phyloP scores from a whole-genome alignment of 192 early-diverging fungal genomes.

The Thamnidium elegans region DNA sequence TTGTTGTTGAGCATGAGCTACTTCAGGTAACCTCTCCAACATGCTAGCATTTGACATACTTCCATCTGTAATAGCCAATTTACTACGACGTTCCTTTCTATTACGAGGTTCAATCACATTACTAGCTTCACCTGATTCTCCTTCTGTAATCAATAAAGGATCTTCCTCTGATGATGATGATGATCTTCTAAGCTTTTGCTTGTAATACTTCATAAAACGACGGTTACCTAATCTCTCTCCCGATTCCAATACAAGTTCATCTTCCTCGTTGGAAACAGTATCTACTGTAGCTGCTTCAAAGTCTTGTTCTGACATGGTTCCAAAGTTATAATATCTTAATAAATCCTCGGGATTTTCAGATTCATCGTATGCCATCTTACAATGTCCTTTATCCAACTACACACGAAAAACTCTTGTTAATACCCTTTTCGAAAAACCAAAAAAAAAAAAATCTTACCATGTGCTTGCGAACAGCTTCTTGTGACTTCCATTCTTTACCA shows the following conservation, averaged over 20 bases:
- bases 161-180: not conserved
- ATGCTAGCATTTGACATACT: not conserved
- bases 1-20: conserved; percentile 10
- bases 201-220: conserved; percentile 17
- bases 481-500: conserved; percentile 72
- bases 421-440: not conserved
- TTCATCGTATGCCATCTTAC: conserved; percentile 92
- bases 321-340: conserved; percentile 94
- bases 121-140: not conserved
- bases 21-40: conserved; percentile 7
- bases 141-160: not conserved
- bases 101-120: conserved; percentile 6
- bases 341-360: conserved; percentile 87
- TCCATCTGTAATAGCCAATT: conserved; percentile 18
- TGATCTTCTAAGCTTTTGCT: conserved; percentile 12
- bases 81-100: conserved; percentile 10
- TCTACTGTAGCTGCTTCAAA: not conserved
- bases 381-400: conserved; percentile 88
- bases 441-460: conserved; percentile 57
- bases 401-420: not conserved
- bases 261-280: conserved; percentile 3
- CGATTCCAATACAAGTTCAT: conserved; percentile 14
- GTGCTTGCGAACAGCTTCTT: conserved; percentile 91
- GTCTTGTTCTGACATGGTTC: conserved; percentile 42
- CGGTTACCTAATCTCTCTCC: conserved; percentile 25